Evolutionary conservation across 306 rosid species (phyloP).

Genomic region (Inga oerstediana): DNA sequence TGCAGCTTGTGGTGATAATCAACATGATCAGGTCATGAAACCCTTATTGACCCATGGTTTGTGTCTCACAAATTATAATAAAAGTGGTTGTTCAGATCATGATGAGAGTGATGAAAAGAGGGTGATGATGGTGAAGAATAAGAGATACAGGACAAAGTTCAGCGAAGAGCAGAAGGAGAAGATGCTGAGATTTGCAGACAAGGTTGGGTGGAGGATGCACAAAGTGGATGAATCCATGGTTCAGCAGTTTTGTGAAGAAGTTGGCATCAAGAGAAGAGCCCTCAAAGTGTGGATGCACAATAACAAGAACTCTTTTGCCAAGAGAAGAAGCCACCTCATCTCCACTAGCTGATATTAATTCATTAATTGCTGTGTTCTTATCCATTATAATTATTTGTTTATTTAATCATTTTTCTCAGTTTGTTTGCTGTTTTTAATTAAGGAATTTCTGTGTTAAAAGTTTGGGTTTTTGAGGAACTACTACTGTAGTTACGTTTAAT

Average conservation of each 20-base stretch:
- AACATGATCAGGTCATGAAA: neutral
- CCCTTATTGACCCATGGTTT: neutral
- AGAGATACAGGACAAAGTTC: constrained; percentile 67
- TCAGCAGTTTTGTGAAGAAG: constrained; percentile 55
- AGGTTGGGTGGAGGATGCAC: constrained; percentile 62
- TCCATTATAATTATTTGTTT: neutral
- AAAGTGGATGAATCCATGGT: constrained; percentile 51
- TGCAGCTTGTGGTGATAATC: neutral
- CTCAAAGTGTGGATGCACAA: constrained; percentile 81
- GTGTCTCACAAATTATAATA: neutral
- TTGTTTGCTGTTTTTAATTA: neutral
- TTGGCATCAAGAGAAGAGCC: constrained; percentile 57
- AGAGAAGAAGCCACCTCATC: constrained; percentile 27
- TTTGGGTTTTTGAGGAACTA: neutral
- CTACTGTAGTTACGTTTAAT: neutral
- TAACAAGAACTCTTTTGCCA: constrained; percentile 54
- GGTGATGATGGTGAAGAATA: constrained; percentile 26
- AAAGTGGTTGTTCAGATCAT: constrained; percentile 38
- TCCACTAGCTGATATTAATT: neutral
- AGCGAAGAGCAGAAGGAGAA: constrained; percentile 67
- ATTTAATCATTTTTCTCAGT: neutral
- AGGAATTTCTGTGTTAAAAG: neutral
- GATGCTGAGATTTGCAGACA: constrained; percentile 58
- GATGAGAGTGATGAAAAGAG: constrained; percentile 24
- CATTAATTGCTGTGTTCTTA: neutral